Evolutionary conservation across 192 early-diverging fungal genomes (phyloP), one percentile per base, ranked within the genome.

Genomic region (Coemansia asiatica): DNA sequence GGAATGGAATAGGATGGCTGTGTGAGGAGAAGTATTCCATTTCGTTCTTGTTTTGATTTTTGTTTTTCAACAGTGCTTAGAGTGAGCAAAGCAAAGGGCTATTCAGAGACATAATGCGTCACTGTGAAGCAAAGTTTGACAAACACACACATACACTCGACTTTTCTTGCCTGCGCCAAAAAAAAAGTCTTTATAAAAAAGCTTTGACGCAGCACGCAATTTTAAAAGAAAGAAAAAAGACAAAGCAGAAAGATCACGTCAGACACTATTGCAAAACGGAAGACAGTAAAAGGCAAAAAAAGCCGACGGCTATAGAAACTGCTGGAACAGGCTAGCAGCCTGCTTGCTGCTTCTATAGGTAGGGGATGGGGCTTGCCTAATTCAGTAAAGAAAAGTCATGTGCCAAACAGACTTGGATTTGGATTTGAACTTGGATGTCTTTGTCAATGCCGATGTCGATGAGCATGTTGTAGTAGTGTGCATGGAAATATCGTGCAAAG

Each of bases 211-310:
- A 44, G 40, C 40, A n/a, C n/a, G 15, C 40, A 44, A 13, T 12
- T 44, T 44, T 16, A 3, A 44, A 12, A 13, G 40, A 12, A 16
- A 13, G 40, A 44, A 44, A 36, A 36, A 44, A 8, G 40, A 12
- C 40, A 44, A 44, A 44, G 40, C 40, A 44, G 40, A 44, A 44
- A 44, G 40, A 44, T 44, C 40, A 44, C 40, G 40, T 44, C 40
- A 44, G 40, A 44, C 40, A 44, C 40, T 44, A 44, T 44, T 44
- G 40, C 40, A 44, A 44, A 44, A 44, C 40, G 40, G 40, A 44
- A 44, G 15, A 44, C 8, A 16, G 8, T 13, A 13, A 13, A 44
- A 44, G 15, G 15, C 6, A 12, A 44, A 16, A 44, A 44, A 44
- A 44, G 40, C 12, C 4, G 40, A 12, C 15, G 3, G 15, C 40